Evolutionary conservation across 2,329 filamentous ascomycete genomes (phyloP).

Genomic region (Ophiostoma sp.): DNA sequence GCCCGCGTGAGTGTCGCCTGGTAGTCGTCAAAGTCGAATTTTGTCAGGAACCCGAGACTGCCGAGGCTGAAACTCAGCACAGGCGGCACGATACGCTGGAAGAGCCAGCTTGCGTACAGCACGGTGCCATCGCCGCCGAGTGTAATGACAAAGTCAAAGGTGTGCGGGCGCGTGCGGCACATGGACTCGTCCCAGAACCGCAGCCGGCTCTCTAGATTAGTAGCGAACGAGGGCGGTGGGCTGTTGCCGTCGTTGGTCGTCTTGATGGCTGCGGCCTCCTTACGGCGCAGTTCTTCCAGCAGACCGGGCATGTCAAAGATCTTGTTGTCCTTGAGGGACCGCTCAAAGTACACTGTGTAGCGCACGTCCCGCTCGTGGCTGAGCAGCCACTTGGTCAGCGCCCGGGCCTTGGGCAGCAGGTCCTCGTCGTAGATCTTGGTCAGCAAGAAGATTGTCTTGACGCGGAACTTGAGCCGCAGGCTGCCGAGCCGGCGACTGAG

Average conservation of each 20-base stretch:
- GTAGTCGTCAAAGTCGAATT: conserved; percentile 84
- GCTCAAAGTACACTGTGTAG: conserved; percentile 80
- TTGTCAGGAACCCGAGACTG: conserved; percentile 89
- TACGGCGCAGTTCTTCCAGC: conserved; percentile 51
- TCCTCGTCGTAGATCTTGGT: conserved; percentile 87
- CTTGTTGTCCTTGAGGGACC: conserved; percentile 63
- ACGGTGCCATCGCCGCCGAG: conserved; percentile 96
- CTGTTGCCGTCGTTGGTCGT: conserved; percentile 27
- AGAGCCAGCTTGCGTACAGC: conserved; percentile 91
- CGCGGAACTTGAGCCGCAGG: conserved; percentile 74
- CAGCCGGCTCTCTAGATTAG: conserved; percentile 48
- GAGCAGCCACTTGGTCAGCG: conserved; percentile 75
- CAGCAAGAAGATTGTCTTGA: conserved; percentile 77
- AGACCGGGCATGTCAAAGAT: conserved; percentile 69
- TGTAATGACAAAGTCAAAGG: conserved; percentile 89
- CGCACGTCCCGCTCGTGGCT: conserved; percentile 58
- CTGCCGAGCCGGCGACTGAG: conserved; percentile 79
- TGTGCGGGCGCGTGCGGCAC: conserved; percentile 71
- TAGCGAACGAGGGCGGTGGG: neutral
- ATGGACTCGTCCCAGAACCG: conserved; percentile 80
- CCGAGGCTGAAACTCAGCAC: conserved; percentile 86
- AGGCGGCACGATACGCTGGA: conserved; percentile 89
- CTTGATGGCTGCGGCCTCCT: conserved; percentile 27
- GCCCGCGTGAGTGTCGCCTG: conserved; percentile 62
- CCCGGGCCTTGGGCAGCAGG: conserved; percentile 69